A percentile compares a stretch with the other conserved stretches of the same genome.
These are phyloP conservation scores for Globisporangium cystogenes DNA, from an alignment of 352 stramenopile genomes.

Conservation along the genomic window DNA sequence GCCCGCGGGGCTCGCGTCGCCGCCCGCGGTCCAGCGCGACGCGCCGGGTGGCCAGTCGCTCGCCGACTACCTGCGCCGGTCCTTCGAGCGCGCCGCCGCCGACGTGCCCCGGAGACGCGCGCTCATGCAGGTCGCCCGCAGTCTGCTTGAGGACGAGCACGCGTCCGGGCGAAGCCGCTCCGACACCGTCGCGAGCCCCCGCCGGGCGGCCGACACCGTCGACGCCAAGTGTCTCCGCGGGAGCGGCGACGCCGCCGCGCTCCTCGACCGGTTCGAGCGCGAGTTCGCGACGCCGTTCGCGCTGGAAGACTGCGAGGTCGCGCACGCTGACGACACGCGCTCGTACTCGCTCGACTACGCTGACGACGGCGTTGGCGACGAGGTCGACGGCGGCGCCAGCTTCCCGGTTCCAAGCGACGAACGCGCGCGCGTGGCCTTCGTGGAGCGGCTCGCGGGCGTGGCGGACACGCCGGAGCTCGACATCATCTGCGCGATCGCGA, in stretches of 20 bases:
- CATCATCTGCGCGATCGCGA: constrained; percentile 57
- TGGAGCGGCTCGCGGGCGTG: constrained; percentile 22
- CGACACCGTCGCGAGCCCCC: neutral
- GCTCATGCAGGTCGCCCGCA: constrained; percentile 50
- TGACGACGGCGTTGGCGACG: constrained; percentile 14
- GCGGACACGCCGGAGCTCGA: constrained; percentile 14
- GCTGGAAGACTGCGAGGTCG: constrained; percentile 20
- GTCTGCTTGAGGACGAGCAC: constrained; percentile 28
- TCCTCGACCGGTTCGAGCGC: constrained; percentile 17
- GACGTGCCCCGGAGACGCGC: constrained; percentile 14
- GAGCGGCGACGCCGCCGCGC: constrained; percentile 12
- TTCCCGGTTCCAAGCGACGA: constrained; percentile 32
- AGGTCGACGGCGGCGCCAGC: constrained; percentile 8
- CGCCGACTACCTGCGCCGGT: constrained; percentile 31
- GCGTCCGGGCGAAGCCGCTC: neutral
- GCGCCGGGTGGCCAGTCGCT: constrained; percentile 20
- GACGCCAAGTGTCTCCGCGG: neutral
- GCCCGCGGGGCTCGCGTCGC: constrained; percentile 14
- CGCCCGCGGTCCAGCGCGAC: constrained; percentile 25
- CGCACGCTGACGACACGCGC: constrained; percentile 19
- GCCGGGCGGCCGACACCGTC: neutral
- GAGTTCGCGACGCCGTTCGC: constrained; percentile 13
- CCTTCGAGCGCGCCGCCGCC: constrained; percentile 22
- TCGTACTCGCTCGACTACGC: constrained; percentile 25
- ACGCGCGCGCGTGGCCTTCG: constrained; percentile 20